A percentile compares a stretch with the other conserved stretches of the same genome.
These are phyloP conservation scores for Aspergillus oerlinghausenensis DNA, from an alignment of 2,329 filamentous ascomycete species.

Conservation along the genomic window DNA sequence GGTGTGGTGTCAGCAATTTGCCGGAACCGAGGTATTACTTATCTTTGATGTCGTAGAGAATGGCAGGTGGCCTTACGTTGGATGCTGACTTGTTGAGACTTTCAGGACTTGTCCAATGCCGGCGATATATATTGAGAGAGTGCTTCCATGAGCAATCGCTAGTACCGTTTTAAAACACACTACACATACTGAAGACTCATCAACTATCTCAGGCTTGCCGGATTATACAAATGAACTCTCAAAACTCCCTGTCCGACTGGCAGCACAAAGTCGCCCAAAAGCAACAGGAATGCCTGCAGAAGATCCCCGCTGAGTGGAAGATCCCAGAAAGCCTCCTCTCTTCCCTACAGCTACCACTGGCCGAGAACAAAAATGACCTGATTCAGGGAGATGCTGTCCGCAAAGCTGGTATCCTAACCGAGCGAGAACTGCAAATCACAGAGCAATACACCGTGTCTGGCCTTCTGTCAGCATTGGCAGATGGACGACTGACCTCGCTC, in stretches of 20 bases:
- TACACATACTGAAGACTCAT: neutral
- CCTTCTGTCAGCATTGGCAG: constrained; percentile 24
- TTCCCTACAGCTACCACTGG: constrained; percentile 8
- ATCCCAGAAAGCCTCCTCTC: constrained; percentile 8
- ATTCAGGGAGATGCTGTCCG: constrained; percentile 11
- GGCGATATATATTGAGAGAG: neutral
- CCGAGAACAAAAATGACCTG: constrained; percentile 13
- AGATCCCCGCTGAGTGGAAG: constrained; percentile 15
- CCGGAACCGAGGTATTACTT: neutral
- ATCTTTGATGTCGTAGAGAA: neutral
- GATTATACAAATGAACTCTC: neutral
- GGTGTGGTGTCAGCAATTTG: neutral
- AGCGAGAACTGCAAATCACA: constrained; percentile 49
- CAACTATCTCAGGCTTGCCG: neutral
- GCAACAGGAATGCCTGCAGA: constrained; percentile 8
- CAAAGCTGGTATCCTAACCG: constrained; percentile 40
- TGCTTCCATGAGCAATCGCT: neutral
- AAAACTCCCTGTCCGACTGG: constrained; percentile 2
- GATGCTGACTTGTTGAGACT: neutral
- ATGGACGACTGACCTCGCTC: constrained; percentile 25
- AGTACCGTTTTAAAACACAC: no score
- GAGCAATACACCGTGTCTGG: constrained; percentile 33
- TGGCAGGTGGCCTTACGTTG: neutral
- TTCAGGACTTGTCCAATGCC: neutral
- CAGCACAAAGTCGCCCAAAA: constrained; percentile 12